Percentiles rank a stretch among this genome's conserved stretches.
phyloP scores from a whole-genome alignment of 2,329 filamentous ascomycete genomes.

The Coniosporium tulheliwenetii region DNA sequence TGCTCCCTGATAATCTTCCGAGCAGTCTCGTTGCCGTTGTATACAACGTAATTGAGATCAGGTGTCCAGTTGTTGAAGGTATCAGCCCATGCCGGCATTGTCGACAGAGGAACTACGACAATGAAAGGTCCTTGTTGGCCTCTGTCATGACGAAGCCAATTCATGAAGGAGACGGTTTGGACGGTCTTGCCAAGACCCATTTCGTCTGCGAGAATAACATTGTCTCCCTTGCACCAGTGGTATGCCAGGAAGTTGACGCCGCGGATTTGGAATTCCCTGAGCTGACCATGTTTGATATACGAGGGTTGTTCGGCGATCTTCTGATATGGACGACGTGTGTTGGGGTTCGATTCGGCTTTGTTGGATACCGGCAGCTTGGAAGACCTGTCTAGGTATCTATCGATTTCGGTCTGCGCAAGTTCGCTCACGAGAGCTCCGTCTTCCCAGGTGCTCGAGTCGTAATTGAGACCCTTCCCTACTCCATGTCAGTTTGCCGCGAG shows the following conservation, averaged over 20 bases:
- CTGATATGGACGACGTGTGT: conserved; percentile 58
- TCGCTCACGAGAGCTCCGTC: conserved; percentile 55
- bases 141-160: conserved; percentile 84
- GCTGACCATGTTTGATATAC: conserved; percentile 70
- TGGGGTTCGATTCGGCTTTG: conserved; percentile 56
- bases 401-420: conserved; percentile 77
- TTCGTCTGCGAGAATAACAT: conserved; percentile 94
- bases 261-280: conserved; percentile 85
- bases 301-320: conserved; percentile 65
- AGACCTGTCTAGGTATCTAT: conserved; percentile 74
- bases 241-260: conserved; percentile 91
- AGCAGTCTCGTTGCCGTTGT: conserved; percentile 77
- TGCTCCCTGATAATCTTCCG: conserved; percentile 80
- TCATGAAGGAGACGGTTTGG: conserved; percentile 91
- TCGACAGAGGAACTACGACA: conserved; percentile 91
- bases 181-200: conserved; percentile 99
- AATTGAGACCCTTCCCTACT: conserved; percentile 66
- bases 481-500: conserved; percentile 4
- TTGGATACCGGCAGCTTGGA: conserved; percentile 71
- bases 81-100: conserved; percentile 95
- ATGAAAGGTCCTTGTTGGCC: conserved; percentile 88
- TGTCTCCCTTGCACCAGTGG: conserved; percentile 88
- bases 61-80: conserved; percentile 95
- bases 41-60: conserved; percentile 92
- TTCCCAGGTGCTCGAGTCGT: conserved; percentile 95